Evolutionary conservation across 331 rosid genomes (phyloP).

Genomic region (Cydonia oblonga): DNA sequence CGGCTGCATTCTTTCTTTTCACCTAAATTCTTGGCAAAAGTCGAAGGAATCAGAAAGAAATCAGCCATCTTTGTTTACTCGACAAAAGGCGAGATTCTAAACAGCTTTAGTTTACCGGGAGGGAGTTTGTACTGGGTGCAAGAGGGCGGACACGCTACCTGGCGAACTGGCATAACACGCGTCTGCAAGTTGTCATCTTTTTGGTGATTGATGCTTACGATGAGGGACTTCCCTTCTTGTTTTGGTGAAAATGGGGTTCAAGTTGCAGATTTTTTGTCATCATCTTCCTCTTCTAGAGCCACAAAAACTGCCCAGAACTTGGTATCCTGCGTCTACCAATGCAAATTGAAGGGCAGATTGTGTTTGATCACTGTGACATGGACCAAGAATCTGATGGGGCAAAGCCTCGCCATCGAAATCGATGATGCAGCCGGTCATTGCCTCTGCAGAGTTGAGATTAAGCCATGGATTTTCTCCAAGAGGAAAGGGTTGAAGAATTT

Average conservation of each 20-base stretch:
- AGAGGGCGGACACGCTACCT: background rate
- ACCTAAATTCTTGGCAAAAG: background rate
- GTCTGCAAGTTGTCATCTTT: background rate
- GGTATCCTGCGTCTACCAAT: constrained; percentile 65
- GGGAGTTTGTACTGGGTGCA: background rate
- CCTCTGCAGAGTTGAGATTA: constrained; percentile 60
- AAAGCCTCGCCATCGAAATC: constrained; percentile 54
- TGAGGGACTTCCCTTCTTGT: constrained; percentile 97
- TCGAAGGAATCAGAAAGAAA: background rate
- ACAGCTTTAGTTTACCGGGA: background rate
- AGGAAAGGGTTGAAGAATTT: constrained; percentile 62
- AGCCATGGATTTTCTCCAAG: constrained; percentile 84
- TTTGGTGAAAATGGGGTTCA: constrained; percentile 95
- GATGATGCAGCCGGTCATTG: constrained; percentile 42
- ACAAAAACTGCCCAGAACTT: constrained; percentile 49
- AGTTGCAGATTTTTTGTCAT: constrained; percentile 58
- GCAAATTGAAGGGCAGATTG: constrained; percentile 34
- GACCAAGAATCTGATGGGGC: constrained; percentile 78
- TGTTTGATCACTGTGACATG: constrained; percentile 63
- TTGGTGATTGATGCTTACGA: constrained; percentile 12
- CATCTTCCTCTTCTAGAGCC: constrained; percentile 36
- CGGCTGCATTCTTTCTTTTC: background rate
- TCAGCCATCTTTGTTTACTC: background rate
- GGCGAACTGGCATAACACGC: background rate
- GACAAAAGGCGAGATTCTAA: background rate